Evolutionary conservation across 257 asterid genomes (phyloP).

Genomic region (Solanum clarkiae): DNA sequence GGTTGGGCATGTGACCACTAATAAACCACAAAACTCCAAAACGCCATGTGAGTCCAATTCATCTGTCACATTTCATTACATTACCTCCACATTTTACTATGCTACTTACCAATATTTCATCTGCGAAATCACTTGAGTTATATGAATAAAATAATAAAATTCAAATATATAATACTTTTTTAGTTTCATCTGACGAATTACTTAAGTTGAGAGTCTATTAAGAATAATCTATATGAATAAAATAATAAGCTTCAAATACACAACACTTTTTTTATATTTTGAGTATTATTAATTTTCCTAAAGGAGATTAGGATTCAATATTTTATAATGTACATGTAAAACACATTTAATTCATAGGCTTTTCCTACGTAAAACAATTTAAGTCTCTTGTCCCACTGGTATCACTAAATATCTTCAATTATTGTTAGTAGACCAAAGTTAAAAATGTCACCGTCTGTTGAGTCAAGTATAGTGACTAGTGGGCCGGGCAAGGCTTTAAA

Average conservation of each 20-base stretch:
- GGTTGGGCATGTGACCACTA: background rate
- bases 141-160: background rate
- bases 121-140: background rate
- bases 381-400: background rate
- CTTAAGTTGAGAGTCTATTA: background rate
- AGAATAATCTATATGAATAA: background rate
- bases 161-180: fast-evolving
- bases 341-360: no score
- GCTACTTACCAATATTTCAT: background rate
- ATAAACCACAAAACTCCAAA: background rate
- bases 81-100: background rate
- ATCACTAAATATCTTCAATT: background rate
- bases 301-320: background rate
- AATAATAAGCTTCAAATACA: fast-evolving
- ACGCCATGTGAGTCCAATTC: background rate
- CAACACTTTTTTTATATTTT: background rate
- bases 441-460: background rate
- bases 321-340: background rate
- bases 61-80: background rate
- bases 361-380: background rate
- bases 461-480: background rate
- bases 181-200: fast-evolving
- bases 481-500: background rate
- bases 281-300: no score
- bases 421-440: background rate